Conservation (phyloP, 1,284 basidiomycete species). For the Pulchroboletus neoregius region DNA sequence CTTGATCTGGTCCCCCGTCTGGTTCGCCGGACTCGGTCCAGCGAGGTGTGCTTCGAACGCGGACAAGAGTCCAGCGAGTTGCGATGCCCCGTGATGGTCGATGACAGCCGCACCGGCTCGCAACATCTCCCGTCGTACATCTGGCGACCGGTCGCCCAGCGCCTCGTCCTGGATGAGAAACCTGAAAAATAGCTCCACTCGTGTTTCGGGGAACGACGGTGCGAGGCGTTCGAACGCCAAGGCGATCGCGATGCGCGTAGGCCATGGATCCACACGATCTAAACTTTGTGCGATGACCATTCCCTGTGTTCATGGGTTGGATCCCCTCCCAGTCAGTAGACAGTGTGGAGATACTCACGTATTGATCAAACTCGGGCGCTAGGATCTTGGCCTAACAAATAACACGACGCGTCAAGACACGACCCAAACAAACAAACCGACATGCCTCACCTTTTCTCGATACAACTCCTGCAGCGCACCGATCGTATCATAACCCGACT, state of each 20-base stretch:
- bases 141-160: constrained; percentile 81
- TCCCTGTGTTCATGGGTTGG: constrained; percentile 49
- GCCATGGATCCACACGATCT: constrained; percentile 93
- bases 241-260: constrained; percentile 76
- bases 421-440: background rate
- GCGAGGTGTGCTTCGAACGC: constrained; percentile 84
- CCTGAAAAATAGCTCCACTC: constrained; percentile 79
- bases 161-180: constrained; percentile 86
- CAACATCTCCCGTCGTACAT: constrained; percentile 87
- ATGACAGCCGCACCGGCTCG: constrained; percentile 80
- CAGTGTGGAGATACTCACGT: constrained; percentile 51
- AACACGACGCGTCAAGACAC: background rate
- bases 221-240: constrained; percentile 69
- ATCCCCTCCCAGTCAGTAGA: too few relatives aligned
- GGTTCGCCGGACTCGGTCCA: constrained; percentile 57
- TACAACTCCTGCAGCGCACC: constrained; percentile 68
- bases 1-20: constrained; percentile 83
- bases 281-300: constrained; percentile 91
- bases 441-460: constrained; percentile 65
- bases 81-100: constrained; percentile 77
- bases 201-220: constrained; percentile 59
- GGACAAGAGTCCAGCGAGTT: constrained; percentile 74
- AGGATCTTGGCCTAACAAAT: constrained; percentile 71
- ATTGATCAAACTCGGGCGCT: constrained; percentile 87
- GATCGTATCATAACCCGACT: constrained; percentile 51